Evolutionary conservation across 2,329 filamentous ascomycete genomes (phyloP).

Genomic region (Arthrobotrys sphaeroides): DNA sequence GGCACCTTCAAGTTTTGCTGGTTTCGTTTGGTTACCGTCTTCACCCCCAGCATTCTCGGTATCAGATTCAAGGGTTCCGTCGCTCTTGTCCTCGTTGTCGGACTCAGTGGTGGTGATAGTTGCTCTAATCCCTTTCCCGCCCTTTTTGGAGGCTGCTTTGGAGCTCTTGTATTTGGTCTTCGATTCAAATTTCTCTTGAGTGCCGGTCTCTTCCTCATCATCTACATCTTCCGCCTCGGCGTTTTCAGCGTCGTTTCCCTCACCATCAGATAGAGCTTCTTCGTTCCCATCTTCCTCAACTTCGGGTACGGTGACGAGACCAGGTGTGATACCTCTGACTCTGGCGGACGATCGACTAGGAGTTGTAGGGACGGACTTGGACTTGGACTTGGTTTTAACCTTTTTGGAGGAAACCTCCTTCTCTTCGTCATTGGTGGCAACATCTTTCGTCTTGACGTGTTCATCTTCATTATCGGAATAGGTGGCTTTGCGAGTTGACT

Average conservation of each 20-base stretch:
- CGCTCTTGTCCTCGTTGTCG: neutral
- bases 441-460: neutral
- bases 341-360: neutral
- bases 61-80: too few relatives aligned
- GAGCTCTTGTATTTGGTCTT: too few relatives aligned
- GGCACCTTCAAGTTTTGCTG: constrained; percentile 15
- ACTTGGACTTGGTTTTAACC: neutral
- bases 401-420: neutral
- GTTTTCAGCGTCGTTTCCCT: too few relatives aligned
- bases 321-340: neutral
- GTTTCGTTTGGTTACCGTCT: neutral
- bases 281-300: neutral
- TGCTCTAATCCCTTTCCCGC: too few relatives aligned
- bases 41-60: neutral
- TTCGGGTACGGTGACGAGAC: neutral
- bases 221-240: neutral
- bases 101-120: too few relatives aligned
- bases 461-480: neutral
- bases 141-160: neutral
- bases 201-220: neutral
- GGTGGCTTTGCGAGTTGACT: neutral
- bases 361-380: neutral
- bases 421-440: neutral
- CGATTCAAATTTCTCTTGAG: too few relatives aligned
- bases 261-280: too few relatives aligned